Evolutionary conservation across 768 basidiomycete genomes (phyloP), one percentile per base, ranked within the genome.

Genomic region (Podaxis pistillaris): DNA sequence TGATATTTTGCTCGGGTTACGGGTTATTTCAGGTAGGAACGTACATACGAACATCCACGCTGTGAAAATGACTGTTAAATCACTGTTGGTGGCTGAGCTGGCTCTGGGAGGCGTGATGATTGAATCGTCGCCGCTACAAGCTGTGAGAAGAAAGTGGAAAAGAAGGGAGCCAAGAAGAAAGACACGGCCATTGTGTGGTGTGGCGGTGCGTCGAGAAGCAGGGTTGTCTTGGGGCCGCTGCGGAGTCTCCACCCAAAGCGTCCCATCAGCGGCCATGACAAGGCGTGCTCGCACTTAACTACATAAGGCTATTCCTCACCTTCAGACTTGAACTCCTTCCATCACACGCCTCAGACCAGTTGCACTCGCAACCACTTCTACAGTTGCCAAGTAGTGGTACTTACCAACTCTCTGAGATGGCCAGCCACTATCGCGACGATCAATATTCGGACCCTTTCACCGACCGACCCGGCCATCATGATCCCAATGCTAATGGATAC

Each of bases 361-460:
- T 33, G 33, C 26, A 6, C 15, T 12, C 13, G 7, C 26, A 26
- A 9, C 51, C 30, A 12, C 51, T 53, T n/a, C 26, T 13, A 17
- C 51, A 15, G 8, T 26, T 17, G 24, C 33, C 8, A 30, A 55
- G 38, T 59, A 38, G 37, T 26, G 24, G 8, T 50, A n/a, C n/a
- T 15, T 19, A 13, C 24, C 44, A 33, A 4, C 40, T 5, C 19
- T 7, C 12, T 12, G 33, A 46, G 44, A 56, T 62, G 46, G 13
- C 54, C 26, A 49, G 37, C 53, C 40, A 49, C 11, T 62, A 49
- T 22, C 47, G 49, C 47, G 37, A 55, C 40, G 30, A 55, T 37
- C 55, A 56, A 13, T 62, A 62, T 40, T 50, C 55, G 24, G 61
- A 62, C 36, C 61, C 61, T 19, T 62, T 56, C 36, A 50, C 54